A percentile compares a stretch with the other conserved stretches of the same genome.
Evolutionary conservation across 1,284 basidiomycete genomes (phyloP).

Genomic region (Stygiomarasmius scandens): DNA sequence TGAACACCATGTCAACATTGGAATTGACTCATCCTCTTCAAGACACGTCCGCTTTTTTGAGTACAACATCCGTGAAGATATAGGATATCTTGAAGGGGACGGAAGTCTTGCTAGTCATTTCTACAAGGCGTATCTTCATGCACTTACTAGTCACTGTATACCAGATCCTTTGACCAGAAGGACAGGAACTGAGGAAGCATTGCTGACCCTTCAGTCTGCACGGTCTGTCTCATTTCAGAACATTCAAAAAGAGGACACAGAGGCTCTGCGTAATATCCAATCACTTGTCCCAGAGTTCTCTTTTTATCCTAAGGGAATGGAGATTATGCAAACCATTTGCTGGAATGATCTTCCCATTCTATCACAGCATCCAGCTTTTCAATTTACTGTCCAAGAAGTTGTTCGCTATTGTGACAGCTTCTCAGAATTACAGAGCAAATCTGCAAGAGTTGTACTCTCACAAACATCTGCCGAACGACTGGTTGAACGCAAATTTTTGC

Average conservation of each 20-base stretch:
- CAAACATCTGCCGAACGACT: not conserved
- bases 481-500: not conserved
- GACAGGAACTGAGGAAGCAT: conserved; percentile 49
- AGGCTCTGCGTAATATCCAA: conserved; percentile 36
- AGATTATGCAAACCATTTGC: conserved; percentile 39
- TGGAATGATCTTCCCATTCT: conserved; percentile 34
- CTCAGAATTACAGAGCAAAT: not conserved
- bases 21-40: not conserved
- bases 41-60: conserved; percentile 27
- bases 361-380: conserved; percentile 30
- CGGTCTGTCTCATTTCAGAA: conserved; percentile 40
- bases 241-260: conserved; percentile 29
- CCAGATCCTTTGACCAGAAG: conserved; percentile 47
- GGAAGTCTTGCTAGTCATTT: conserved; percentile 35
- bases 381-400: conserved; percentile 16
- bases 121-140: conserved; percentile 48
- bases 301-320: conserved; percentile 42
- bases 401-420: conserved; percentile 20
- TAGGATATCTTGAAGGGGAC: conserved; percentile 40
- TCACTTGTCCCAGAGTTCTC: conserved; percentile 34
- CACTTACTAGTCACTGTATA: conserved; percentile 42
- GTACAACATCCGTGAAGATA: conserved; percentile 40
- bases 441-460: not conserved
- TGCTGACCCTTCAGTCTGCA: conserved; percentile 40
- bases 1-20: not conserved